These are phyloP conservation scores for Heimioporus sp. DNA, from an alignment of 768 basidiomycete genomes.

Conservation along the genomic window DNA sequence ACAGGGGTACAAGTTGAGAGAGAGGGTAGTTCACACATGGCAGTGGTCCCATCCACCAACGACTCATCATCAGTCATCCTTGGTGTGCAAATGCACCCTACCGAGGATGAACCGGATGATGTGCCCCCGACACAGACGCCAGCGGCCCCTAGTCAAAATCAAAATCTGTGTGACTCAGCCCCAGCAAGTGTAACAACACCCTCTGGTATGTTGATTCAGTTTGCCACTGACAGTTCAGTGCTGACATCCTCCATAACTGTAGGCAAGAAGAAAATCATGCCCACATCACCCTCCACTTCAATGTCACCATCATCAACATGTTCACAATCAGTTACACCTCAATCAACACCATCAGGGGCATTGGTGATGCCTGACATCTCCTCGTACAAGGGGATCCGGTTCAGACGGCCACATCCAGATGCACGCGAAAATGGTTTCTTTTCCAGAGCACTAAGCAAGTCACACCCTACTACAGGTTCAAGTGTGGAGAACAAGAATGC, in stretches of 20 bases:
- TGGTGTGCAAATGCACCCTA: background rate
- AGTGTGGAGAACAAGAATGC: background rate
- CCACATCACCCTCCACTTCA: background rate
- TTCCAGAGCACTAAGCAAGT: slow-evolving; percentile 16
- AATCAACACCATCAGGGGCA: background rate
- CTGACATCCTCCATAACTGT: too few relatives aligned
- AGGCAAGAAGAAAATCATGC: too few relatives aligned
- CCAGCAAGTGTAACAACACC: background rate
- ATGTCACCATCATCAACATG: background rate
- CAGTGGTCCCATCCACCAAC: too few relatives aligned
- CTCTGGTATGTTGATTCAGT: background rate
- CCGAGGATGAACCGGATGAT: background rate
- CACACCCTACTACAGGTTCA: too few relatives aligned
- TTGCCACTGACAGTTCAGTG: too few relatives aligned
- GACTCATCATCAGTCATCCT: too few relatives aligned
- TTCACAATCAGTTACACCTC: slow-evolving; percentile 1
- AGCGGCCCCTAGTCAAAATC: too few relatives aligned
- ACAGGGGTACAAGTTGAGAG: background rate
- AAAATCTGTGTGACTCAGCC: too few relatives aligned
- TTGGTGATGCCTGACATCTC: slow-evolving; percentile 25
- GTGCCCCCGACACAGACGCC: too few relatives aligned
- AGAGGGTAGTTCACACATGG: background rate
- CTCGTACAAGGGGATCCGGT: slow-evolving; percentile 19
- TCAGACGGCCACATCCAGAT: slow-evolving; percentile 13
- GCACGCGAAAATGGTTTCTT: slow-evolving; percentile 21